phyloP scores from a whole-genome alignment of 495 filamentous ascomycete species.

The Lasiosphaeris hirsuta region DNA sequence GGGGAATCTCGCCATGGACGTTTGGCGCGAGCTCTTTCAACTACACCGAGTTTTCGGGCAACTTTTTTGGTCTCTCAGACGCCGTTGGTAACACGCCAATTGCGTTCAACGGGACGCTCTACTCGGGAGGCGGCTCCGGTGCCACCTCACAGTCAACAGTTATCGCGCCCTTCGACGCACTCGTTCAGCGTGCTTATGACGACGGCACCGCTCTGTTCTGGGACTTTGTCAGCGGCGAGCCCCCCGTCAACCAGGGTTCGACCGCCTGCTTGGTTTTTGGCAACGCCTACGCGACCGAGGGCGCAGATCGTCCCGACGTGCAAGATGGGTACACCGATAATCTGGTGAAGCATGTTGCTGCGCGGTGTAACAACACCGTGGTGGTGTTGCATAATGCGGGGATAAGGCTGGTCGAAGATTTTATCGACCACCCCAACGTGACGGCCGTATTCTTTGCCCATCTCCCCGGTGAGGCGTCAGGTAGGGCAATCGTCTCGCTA shows the following conservation, averaged over 20 bases:
- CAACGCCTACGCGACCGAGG: conserved; percentile 59
- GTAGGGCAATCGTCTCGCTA: conserved; percentile 53
- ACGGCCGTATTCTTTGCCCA: conserved; percentile 61
- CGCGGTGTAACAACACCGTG: conserved; percentile 57
- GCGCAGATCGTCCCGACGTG: conserved; percentile 38
- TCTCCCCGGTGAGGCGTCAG: conserved; percentile 60
- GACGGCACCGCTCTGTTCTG: conserved; percentile 55
- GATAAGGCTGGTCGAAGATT: conserved; percentile 54
- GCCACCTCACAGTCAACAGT: conserved; percentile 52
- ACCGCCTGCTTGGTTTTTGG: conserved; percentile 67
- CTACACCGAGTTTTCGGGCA: conserved; percentile 21
- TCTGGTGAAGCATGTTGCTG: conserved; percentile 55
- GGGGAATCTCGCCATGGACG: conserved; percentile 41
- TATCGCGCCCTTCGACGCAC: conserved; percentile 56
- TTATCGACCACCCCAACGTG: conserved; percentile 59
- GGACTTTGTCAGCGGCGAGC: conserved; percentile 41
- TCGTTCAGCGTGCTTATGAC: conserved; percentile 49
- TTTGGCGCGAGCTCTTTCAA: conserved; percentile 29
- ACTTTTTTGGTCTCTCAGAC: conserved; percentile 17
- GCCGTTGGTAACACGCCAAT: conserved; percentile 22
- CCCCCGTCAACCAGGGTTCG: conserved; percentile 45
- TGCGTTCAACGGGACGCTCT: conserved; percentile 51
- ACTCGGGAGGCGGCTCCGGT: conserved; percentile 59
- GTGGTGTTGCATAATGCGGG: conserved; percentile 62
- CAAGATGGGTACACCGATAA: conserved; percentile 53